Evolutionary conservation across 2,329 filamentous ascomycete species (phyloP), one percentile per base, ranked within the genome.

Genomic region (Cladosporium austrohemisphaericum): DNA sequence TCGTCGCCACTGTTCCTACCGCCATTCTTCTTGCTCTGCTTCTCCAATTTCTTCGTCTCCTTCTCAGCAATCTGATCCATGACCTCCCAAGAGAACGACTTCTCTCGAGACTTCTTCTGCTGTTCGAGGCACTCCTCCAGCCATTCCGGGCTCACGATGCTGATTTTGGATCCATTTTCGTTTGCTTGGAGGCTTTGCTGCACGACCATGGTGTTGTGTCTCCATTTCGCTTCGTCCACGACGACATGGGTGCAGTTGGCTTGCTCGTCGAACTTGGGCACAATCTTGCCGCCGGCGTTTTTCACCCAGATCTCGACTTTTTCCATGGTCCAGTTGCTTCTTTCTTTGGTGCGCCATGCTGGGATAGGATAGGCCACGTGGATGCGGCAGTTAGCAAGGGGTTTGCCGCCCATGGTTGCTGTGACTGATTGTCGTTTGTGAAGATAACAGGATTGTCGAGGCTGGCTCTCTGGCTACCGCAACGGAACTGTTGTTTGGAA

Each of bases 191-290:
- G 37, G 10, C 36, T 37, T 14, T 9, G n/a, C 32, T 47, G 23
- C 2, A 47, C 33, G 18, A 5, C 18, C 5, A 16, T 28, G 13
- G 18, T 31, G 3, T 72, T 66, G 53, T 77, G 75, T n/a, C 11
- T 33, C 65, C 81, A 90, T 13, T 83, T 78, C 26, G 81, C 75
- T 41, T 77, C 71, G 0, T 80, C 81, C 47, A 81, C 79, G 18
- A 95, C 75, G 0, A 95, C 70, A 66, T 95, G 89, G 0, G 89
- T 95, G 8, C 85, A 79, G 33, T 1, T 31, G 3, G n/a, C n/a
- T n/a, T 37, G 26, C 32, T 25, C 22, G 13, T 47, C 33, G 18
- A 47, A 38, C 0, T 71, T 59, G 0, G 72, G 63, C 20, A 72
- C 73, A 61, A 82, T 85, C 1, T 50, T 65, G 1, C 86, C 89